Evolutionary conservation across 441 rosid species (phyloP).

Genomic region (Aleurites moluccanus): DNA sequence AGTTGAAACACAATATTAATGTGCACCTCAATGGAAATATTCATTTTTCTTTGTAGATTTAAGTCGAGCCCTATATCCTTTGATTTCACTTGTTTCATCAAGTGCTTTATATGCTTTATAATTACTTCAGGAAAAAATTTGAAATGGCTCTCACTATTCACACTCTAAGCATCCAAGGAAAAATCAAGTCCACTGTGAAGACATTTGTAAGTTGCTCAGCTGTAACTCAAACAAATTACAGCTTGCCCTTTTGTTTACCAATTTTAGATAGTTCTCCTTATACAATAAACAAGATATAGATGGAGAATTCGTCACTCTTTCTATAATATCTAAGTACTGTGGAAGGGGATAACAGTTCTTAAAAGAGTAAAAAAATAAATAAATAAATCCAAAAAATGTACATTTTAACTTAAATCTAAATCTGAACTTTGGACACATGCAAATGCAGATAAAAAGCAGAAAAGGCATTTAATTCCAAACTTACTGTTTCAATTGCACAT

Average conservation of each 20-base stretch:
- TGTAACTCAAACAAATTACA: slow-evolving; percentile 7
- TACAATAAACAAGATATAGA: not conserved
- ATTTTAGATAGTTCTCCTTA: not conserved
- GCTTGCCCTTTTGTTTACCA: not conserved
- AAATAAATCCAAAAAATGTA: not conserved
- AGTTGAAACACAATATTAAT: not conserved
- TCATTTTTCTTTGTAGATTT: not conserved
- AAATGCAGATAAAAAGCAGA: not conserved
- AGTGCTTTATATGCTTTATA: slow-evolving; percentile 1
- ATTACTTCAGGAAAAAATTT: not conserved
- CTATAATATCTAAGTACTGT: not conserved
- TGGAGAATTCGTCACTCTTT: not conserved
- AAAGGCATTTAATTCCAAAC: slow-evolving; percentile 23
- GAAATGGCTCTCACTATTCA: not conserved
- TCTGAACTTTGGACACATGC: slow-evolving; percentile 4
- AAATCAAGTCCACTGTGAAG: not conserved
- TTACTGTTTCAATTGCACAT: slow-evolving; percentile 72
- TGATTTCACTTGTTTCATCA: not conserved
- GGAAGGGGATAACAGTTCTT: not conserved
- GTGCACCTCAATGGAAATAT: not conserved
- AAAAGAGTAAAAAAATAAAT: not conserved
- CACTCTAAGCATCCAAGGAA: not conserved
- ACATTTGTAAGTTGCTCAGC: not conserved
- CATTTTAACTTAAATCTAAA: not conserved
- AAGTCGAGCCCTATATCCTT: not conserved